Evolutionary conservation across 495 filamentous ascomycete species (phyloP).

Genomic region (Amphirosellinia nigrospora): DNA sequence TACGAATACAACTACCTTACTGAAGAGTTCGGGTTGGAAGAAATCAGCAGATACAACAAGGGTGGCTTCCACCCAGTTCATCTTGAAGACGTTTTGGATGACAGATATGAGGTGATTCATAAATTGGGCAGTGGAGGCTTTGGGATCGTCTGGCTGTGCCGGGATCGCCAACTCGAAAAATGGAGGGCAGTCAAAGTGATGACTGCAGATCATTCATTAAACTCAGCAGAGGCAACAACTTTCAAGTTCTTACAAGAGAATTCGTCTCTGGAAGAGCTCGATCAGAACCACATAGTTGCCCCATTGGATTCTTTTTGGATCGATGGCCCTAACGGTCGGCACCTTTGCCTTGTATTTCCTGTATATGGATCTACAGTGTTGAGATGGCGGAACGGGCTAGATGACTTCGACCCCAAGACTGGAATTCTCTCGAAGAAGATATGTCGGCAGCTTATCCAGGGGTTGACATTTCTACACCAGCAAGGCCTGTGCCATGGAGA

Average conservation of each 20-base stretch:
- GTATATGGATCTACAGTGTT: background rate
- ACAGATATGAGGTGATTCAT: slow-evolving; percentile 52
- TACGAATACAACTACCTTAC: slow-evolving; percentile 9
- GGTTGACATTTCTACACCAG: background rate
- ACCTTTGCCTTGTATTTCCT: slow-evolving; percentile 38
- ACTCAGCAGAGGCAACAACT: background rate
- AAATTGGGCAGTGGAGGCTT: slow-evolving; percentile 57
- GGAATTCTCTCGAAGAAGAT: background rate
- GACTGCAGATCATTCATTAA: slow-evolving; percentile 14
- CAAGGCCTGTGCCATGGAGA: slow-evolving; percentile 9
- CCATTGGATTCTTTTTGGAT: slow-evolving; percentile 39
- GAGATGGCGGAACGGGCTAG: background rate
- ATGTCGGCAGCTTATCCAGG: background rate
- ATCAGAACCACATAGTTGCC: slow-evolving; percentile 18
- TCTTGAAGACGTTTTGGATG: slow-evolving; percentile 46
- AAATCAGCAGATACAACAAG: slow-evolving; percentile 26
- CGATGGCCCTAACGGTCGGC: slow-evolving; percentile 44
- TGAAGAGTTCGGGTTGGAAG: background rate
- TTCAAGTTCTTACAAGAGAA: background rate
- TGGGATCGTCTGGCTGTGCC: slow-evolving; percentile 58
- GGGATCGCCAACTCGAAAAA: slow-evolving; percentile 40
- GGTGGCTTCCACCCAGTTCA: slow-evolving; percentile 53
- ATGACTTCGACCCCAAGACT: background rate
- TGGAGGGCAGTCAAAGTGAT: slow-evolving; percentile 33
- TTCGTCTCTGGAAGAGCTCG: slow-evolving; percentile 1